phyloP scores from a whole-genome alignment of 148 eudicot species.

The Heliamphora exappendiculata region DNA sequence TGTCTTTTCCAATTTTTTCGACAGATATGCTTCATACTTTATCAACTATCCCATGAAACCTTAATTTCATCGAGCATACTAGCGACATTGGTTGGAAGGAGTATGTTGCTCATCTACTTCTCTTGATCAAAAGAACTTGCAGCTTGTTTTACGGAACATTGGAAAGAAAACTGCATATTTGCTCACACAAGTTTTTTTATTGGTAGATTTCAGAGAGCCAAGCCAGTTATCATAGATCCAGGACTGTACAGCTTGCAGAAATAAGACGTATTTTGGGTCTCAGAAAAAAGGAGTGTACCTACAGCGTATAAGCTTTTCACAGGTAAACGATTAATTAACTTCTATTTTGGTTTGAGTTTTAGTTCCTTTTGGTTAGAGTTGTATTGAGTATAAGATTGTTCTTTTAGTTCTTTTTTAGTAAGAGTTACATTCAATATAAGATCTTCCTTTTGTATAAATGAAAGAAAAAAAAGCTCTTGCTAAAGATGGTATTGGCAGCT shows the following conservation, averaged over 20 bases:
- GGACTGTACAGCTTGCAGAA: constrained; percentile 74
- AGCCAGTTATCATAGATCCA: constrained; percentile 80
- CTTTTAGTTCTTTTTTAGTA: background rate
- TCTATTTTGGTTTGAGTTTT: background rate
- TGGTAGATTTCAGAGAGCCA: constrained; percentile 77
- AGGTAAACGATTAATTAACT: constrained; percentile 34
- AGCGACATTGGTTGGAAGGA: constrained; percentile 96
- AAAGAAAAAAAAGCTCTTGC: background rate
- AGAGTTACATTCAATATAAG: background rate
- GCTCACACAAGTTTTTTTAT: background rate
- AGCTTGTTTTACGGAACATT: background rate
- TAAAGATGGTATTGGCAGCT: background rate
- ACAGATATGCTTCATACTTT: constrained; percentile 94
- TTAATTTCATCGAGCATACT: constrained; percentile 89
- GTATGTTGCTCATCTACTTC: constrained; percentile 40
- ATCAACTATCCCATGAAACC: constrained; percentile 68
- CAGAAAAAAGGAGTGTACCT: constrained; percentile 85
- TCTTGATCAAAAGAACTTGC: background rate
- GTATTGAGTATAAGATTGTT: background rate
- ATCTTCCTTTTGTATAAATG: background rate
- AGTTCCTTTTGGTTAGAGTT: background rate
- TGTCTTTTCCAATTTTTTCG: too few species aligned
- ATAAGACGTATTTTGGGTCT: constrained; percentile 76
- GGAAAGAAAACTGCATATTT: background rate
- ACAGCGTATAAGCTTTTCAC: constrained; percentile 89